A percentile compares a stretch with the other conserved stretches of the same genome.
These are phyloP conservation scores for Ploettnerulaceae sp. DNA, from an alignment of 2,329 filamentous ascomycete species.

Conservation along the genomic window DNA sequence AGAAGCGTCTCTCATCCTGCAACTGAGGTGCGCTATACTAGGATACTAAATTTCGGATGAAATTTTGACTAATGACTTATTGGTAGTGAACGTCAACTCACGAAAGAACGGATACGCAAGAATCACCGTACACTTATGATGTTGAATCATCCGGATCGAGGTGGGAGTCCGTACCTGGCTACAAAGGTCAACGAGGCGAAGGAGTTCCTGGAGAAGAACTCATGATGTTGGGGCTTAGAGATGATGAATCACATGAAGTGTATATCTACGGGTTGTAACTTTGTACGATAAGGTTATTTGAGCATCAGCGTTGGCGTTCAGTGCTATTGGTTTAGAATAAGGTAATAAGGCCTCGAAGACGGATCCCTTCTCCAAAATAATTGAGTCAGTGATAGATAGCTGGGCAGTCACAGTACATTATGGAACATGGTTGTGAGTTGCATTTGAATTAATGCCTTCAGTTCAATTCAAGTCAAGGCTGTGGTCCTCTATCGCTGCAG, in stretches of 20 bases:
- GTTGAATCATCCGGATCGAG: slow-evolving; percentile 94
- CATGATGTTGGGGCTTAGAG: slow-evolving; percentile 11
- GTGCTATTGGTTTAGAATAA: slow-evolving; percentile 12
- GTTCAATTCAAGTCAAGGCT: no score
- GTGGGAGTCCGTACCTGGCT: slow-evolving; percentile 91
- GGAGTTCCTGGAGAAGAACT: slow-evolving; percentile 81
- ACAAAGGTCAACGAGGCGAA: slow-evolving; percentile 99
- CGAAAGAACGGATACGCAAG: slow-evolving; percentile 91
- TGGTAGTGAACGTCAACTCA: slow-evolving; percentile 74
- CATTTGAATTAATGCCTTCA: no score
- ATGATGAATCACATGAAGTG: slow-evolving; percentile 1
- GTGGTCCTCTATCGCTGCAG: no score
- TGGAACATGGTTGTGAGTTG: no score
- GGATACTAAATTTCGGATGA: not conserved
- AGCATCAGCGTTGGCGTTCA: slow-evolving; percentile 30
- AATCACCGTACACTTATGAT: slow-evolving; percentile 95
- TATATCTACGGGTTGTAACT: slow-evolving; percentile 13
- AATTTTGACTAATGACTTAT: not conserved
- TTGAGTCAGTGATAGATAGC: slow-evolving; percentile 9
- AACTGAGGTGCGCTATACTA: slow-evolving; percentile 64
- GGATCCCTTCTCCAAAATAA: slow-evolving; percentile 25
- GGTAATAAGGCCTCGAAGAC: slow-evolving; percentile 7
- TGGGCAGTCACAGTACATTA: no score
- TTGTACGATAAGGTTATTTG: slow-evolving; percentile 11
- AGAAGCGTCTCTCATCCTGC: slow-evolving; percentile 86